These are phyloP conservation scores for Rhodamnia rubescens DNA, from an alignment of 345 rosid genomes.

Conservation along the genomic window DNA sequence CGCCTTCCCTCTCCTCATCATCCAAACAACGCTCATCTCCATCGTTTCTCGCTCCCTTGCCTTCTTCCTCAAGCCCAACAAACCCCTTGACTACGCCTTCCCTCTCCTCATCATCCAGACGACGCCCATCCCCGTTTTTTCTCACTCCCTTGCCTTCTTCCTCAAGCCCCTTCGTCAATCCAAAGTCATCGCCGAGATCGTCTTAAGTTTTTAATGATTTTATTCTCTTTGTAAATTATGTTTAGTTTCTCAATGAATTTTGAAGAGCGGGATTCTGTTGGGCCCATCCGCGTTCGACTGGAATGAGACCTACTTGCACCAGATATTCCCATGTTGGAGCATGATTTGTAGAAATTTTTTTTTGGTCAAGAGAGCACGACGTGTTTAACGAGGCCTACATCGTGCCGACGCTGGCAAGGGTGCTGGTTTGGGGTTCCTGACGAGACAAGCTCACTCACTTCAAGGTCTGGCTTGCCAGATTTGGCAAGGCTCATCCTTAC, in stretches of 20 bases:
- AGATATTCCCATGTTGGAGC: slow-evolving; percentile 40
- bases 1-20: slow-evolving; percentile 70
- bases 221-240: background rate
- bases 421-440: slow-evolving; percentile 55
- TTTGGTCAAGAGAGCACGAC: slow-evolving; percentile 12
- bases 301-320: slow-evolving; percentile 22
- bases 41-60: slow-evolving; percentile 55
- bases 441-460: background rate
- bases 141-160: slow-evolving; percentile 57
- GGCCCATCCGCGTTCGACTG: slow-evolving; percentile 51
- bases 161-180: slow-evolving; percentile 93
- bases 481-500: no score
- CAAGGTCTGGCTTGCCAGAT: no score
- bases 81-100: slow-evolving; percentile 69
- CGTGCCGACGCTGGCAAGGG: slow-evolving; percentile 60
- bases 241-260: background rate
- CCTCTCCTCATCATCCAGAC: slow-evolving; percentile 73
- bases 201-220: slow-evolving; percentile 23
- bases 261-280: slow-evolving; percentile 24
- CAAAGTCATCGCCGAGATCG: slow-evolving; percentile 79
- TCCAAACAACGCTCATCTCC: slow-evolving; percentile 57
- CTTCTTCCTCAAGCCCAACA: slow-evolving; percentile 74
- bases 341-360: background rate
- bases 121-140: slow-evolving; percentile 40
- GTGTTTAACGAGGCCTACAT: slow-evolving; percentile 61